These are phyloP conservation scores for Colletotrichum cuscutae DNA, from an alignment of 2,329 filamentous ascomycete genomes.

Conservation along the genomic window DNA sequence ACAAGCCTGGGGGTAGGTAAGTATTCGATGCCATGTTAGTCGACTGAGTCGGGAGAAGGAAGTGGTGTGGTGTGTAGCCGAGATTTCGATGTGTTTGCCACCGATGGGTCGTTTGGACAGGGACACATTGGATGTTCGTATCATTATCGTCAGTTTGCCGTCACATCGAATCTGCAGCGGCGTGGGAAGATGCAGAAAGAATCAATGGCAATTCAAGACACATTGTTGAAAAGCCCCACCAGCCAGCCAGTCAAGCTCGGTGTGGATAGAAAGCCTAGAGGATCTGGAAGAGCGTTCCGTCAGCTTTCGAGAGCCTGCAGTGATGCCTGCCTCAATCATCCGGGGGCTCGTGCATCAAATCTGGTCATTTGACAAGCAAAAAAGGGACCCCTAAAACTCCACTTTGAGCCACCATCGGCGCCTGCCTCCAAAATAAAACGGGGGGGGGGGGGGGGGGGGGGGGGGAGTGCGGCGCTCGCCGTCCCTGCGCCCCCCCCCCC, in stretches of 20 bases:
- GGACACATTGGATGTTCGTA: not conserved
- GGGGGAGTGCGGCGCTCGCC: too few relatives aligned
- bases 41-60: not conserved
- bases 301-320: too few relatives aligned
- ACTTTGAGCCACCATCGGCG: slow-evolving; percentile 11
- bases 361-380: slow-evolving; percentile 30
- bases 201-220: not conserved
- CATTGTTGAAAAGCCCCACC: not conserved
- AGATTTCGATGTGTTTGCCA: not conserved
- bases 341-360: slow-evolving; percentile 7
- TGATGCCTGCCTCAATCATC: too few relatives aligned
- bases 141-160: not conserved
- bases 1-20: not conserved
- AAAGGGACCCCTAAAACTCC: slow-evolving; percentile 26
- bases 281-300: not conserved
- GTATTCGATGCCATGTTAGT: too few relatives aligned
- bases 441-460: not conserved
- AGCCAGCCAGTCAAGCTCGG: not conserved
- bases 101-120: not conserved
- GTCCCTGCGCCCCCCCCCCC: too few relatives aligned
- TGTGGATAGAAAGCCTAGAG: not conserved
- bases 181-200: not conserved
- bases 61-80: not conserved
- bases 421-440: slow-evolving; percentile 2
- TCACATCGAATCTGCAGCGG: not conserved